phyloP scores from a whole-genome alignment of 1,284 basidiomycete genomes.

The Irpex rosettiformis region DNA sequence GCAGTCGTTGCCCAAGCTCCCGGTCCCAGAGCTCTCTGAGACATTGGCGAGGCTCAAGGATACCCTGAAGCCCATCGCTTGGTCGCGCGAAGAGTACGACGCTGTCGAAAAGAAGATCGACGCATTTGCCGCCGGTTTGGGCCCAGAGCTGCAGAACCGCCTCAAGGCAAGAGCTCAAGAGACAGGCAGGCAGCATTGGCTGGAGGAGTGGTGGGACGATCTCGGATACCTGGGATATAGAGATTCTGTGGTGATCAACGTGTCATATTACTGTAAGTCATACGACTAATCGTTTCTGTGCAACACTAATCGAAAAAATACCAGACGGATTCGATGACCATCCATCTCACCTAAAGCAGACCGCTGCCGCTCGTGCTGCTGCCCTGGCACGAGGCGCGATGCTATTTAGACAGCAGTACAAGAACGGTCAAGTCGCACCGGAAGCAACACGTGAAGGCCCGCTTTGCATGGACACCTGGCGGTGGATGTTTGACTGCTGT shows the following conservation, averaged over 20 bases:
- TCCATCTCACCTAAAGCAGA: constrained; percentile 56
- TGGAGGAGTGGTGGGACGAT: constrained; percentile 85
- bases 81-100: constrained; percentile 52
- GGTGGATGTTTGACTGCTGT: constrained; percentile 95
- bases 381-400: constrained; percentile 65
- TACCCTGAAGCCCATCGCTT: constrained; percentile 62
- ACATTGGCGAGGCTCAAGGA: constrained; percentile 61
- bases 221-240: constrained; percentile 67
- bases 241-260: constrained; percentile 78
- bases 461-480: constrained; percentile 87
- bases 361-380: constrained; percentile 71
- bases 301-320: background rate
- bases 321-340: constrained; percentile 74
- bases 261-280: constrained; percentile 76
- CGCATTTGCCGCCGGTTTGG: constrained; percentile 49
- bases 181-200: constrained; percentile 54
- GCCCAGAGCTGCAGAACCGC: constrained; percentile 53
- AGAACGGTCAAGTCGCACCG: constrained; percentile 63
- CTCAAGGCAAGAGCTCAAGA: constrained; percentile 48
- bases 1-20: constrained; percentile 52
- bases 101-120: constrained; percentile 57
- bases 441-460: constrained; percentile 74
- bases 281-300: background rate
- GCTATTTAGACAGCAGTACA: constrained; percentile 67
- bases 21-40: constrained; percentile 55